These are phyloP conservation scores for Myriosclerotinia curreyana DNA, from an alignment of 2,329 filamentous ascomycete species.

Conservation along the genomic window DNA sequence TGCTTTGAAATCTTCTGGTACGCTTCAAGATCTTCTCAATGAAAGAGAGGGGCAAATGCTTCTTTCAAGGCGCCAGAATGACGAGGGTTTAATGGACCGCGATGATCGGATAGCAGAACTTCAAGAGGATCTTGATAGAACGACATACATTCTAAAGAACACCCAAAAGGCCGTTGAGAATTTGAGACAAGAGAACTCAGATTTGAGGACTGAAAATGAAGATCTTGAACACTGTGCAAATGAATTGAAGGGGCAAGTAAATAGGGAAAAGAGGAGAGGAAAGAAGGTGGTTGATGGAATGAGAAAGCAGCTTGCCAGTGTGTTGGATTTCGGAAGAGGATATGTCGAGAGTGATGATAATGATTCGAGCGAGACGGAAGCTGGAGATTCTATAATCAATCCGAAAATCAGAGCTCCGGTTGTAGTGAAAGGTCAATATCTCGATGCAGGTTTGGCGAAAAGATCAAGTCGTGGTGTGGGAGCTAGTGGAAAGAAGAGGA, in stretches of 20 bases:
- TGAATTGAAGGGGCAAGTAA: conserved; percentile 42
- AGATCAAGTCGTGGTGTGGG: conserved; percentile 37
- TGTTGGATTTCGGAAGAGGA: conserved; percentile 47
- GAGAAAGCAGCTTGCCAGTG: conserved; percentile 51
- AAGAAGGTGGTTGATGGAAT: conserved; percentile 49
- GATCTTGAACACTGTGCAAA: conserved; percentile 30
- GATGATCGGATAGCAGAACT: conserved; percentile 52
- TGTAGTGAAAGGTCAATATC: conserved; percentile 29
- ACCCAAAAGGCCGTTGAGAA: conserved; percentile 14
- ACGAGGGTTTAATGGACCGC: conserved; percentile 48
- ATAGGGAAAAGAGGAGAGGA: conserved; percentile 48
- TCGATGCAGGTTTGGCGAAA: conserved; percentile 30
- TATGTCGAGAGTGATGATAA: conserved; percentile 40
- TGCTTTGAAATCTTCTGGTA: conserved; percentile 43
- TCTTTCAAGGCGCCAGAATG: conserved; percentile 39
- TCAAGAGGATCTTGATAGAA: conserved; percentile 47
- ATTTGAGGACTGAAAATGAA: conserved; percentile 31
- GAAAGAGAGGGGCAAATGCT: conserved; percentile 23
- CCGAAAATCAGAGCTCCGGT: conserved; percentile 8
- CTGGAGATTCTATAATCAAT: background rate
- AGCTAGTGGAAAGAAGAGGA: conserved; percentile 39
- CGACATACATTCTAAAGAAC: conserved; percentile 44
- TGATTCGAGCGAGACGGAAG: conserved; percentile 15
- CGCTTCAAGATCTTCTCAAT: conserved; percentile 40
- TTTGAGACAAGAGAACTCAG: conserved; percentile 10